Base-by-base conservation (phyloP, 495 filamentous ascomycete genomes). In the Emericellopsis terricola region DNA sequence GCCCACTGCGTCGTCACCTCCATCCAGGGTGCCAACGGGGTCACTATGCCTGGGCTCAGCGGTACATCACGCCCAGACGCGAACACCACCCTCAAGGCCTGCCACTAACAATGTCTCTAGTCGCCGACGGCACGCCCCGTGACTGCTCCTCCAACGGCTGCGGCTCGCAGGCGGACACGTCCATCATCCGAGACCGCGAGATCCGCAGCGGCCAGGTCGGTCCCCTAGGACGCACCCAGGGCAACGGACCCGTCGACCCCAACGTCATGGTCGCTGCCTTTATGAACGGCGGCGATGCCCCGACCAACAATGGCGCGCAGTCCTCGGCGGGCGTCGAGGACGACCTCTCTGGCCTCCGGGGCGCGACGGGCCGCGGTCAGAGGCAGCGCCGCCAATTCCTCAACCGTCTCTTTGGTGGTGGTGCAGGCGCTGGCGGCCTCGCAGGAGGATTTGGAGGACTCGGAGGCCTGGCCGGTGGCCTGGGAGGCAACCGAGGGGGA, bases 71-170 rank as follows among this genome's bases (percentile, higher is more conserved):
- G n/a, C n/a, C n/a, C n/a, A n/a, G n/a, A n/a, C n/a, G n/a, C n/a
- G n/a, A n/a, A n/a, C n/a, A n/a, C n/a, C n/a, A n/a, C n/a, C n/a
- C n/a, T n/a, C n/a, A n/a, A n/a, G n/a, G n/a, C n/a, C n/a, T n/a
- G n/a, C n/a, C n/a, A n/a, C n/a, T n/a, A n/a, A n/a, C n/a, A n/a
- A n/a, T n/a, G n/a, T n/a, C 14, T 30, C 29, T 39, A 72, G 69
- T 74, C 29, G 51, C 52, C 16, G 67, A 71, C 38, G 68, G 70
- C 26, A 71, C 65, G 18, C 69, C 67, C 15, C 64, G 68, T 28
- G 64, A 69, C 46, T 71, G 66, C 45, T 58, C 55, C 28, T 53
- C 53, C 20, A 64, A 65, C 33, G 40, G 38, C 3, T 73, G 69
- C 42, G 68, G 62, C n/a, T n/a, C n/a, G n/a, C n/a, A n/a, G n/a